Evolutionary conservation across 805 yeast genomes (phyloP).

Genomic region (Metschnikowia proteae): DNA sequence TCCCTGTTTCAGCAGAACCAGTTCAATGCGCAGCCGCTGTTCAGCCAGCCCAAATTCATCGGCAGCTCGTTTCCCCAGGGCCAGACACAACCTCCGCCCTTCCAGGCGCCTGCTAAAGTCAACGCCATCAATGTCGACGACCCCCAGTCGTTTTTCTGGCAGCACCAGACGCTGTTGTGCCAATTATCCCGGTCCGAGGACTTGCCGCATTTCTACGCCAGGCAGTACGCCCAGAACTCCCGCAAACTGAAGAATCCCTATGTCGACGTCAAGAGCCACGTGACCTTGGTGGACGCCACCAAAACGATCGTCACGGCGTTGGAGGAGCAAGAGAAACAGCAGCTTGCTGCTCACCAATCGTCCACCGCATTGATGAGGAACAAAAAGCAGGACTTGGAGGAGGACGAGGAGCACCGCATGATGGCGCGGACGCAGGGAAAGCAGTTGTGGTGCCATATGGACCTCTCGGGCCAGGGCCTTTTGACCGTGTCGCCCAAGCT

Average conservation of each 20-base stretch:
- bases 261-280: conserved; percentile 31
- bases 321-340: conserved; percentile 39
- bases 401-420: conserved; percentile 61
- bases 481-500: conserved; percentile 65
- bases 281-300: conserved; percentile 42
- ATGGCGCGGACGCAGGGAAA: conserved; percentile 57
- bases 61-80: conserved; percentile 12
- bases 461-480: conserved; percentile 85
- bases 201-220: conserved; percentile 76
- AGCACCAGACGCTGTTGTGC: conserved; percentile 71
- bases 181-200: conserved; percentile 63
- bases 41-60: conserved; percentile 21
- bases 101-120: conserved; percentile 27
- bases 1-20: conserved; percentile 13
- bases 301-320: conserved; percentile 31
- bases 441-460: conserved; percentile 93
- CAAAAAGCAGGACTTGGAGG: conserved; percentile 51
- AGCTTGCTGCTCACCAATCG: conserved; percentile 29
- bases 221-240: conserved; percentile 72
- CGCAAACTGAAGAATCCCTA: conserved; percentile 43
- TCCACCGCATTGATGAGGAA: conserved; percentile 36
- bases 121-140: conserved; percentile 30
- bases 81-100: conserved; percentile 21
- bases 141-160: conserved; percentile 58
- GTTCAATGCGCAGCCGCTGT: conserved; percentile 20